Percentiles rank a stretch among this genome's conserved stretches.
Conservation (phyloP, 2,329 filamentous ascomycete genomes). For the Pseudodiploospora longispora region DNA sequence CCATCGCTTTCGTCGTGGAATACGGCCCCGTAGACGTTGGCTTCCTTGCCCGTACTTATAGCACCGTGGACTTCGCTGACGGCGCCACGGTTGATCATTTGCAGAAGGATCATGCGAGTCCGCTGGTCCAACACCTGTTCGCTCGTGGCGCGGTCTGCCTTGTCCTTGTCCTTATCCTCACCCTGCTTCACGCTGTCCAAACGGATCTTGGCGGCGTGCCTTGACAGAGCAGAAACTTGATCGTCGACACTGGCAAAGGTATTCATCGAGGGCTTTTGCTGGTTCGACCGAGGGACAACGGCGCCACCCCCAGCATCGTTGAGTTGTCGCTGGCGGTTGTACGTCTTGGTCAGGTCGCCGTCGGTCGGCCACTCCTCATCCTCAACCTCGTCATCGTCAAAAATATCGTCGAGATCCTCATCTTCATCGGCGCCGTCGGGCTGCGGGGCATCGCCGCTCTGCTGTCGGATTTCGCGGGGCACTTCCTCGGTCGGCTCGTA, state of each 20-base stretch:
- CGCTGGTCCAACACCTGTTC: constrained; percentile 92
- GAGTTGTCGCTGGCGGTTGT: constrained; percentile 73
- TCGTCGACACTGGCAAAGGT: constrained; percentile 75
- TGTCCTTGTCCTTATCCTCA: constrained; percentile 62
- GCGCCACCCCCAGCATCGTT: constrained; percentile 35
- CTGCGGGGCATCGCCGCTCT: constrained; percentile 17
- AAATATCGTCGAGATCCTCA: constrained; percentile 16
- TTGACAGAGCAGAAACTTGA: constrained; percentile 75
- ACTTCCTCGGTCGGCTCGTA: constrained; percentile 31
- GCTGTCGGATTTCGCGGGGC: constrained; percentile 19
- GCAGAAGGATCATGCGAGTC: constrained; percentile 89
- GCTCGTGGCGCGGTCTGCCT: constrained; percentile 84
- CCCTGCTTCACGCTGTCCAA: constrained; percentile 57
- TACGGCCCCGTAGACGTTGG: constrained; percentile 92
- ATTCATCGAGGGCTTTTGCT: constrained; percentile 72
- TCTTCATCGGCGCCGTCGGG: constrained; percentile 26
- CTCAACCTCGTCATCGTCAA: constrained; percentile 53
- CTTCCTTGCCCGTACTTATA: constrained; percentile 93
- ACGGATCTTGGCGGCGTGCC: constrained; percentile 78
- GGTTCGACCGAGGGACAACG: constrained; percentile 62
- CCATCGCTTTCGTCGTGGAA: constrained; percentile 47
- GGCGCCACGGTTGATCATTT: constrained; percentile 88
- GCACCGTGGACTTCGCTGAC: constrained; percentile 91
- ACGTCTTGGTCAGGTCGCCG: constrained; percentile 72
- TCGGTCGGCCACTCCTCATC: constrained; percentile 53